Conservation (phyloP, 768 basidiomycete genomes). For the Auricularia sp. region DNA sequence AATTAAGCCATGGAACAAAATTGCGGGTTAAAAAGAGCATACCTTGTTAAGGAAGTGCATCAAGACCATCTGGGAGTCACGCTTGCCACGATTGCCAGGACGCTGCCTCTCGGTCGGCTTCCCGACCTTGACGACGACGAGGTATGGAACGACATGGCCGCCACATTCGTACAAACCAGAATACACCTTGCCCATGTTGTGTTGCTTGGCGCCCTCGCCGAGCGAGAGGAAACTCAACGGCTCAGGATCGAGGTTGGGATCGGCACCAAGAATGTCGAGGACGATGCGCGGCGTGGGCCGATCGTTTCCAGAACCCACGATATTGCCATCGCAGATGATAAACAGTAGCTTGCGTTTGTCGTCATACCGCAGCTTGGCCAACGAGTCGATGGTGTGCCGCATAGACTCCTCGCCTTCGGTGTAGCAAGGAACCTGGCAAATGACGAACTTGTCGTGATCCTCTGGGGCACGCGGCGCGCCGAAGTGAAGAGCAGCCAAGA, state of each 20-base stretch:
- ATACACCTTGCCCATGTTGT: constrained; percentile 97
- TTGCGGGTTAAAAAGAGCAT: not conserved
- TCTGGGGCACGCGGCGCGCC: constrained; percentile 72
- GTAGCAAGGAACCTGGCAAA: constrained; percentile 97
- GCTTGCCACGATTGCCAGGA: constrained; percentile 96
- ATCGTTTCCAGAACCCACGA: constrained; percentile 95
- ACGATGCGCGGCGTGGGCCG: constrained; percentile 93
- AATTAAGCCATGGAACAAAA: constrained; percentile 3
- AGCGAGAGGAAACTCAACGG: constrained; percentile 89
- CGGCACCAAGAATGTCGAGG: constrained; percentile 90
- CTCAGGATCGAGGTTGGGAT: constrained; percentile 88
- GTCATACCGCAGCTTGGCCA: constrained; percentile 92
- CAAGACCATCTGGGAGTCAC: constrained; percentile 91
- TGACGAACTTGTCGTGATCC: constrained; percentile 94
- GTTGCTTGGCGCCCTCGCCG: constrained; percentile 90
- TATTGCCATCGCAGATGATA: constrained; percentile 95
- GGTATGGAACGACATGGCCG: constrained; percentile 92
- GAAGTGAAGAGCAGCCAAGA: constrained; percentile 84
- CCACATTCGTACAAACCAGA: constrained; percentile 89
- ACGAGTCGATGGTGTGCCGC: constrained; percentile 81
- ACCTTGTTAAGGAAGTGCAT: constrained; percentile 99
- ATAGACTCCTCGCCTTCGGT: constrained; percentile 89
- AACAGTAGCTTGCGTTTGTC: constrained; percentile 94
- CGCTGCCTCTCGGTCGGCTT: constrained; percentile 88
- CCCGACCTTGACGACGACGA: constrained; percentile 87